Percentiles rank a stretch among this genome's conserved stretches.
Evolutionary conservation across 2,329 filamentous ascomycete species (phyloP).

Genomic region (Alternaria novae-zelandiae): DNA sequence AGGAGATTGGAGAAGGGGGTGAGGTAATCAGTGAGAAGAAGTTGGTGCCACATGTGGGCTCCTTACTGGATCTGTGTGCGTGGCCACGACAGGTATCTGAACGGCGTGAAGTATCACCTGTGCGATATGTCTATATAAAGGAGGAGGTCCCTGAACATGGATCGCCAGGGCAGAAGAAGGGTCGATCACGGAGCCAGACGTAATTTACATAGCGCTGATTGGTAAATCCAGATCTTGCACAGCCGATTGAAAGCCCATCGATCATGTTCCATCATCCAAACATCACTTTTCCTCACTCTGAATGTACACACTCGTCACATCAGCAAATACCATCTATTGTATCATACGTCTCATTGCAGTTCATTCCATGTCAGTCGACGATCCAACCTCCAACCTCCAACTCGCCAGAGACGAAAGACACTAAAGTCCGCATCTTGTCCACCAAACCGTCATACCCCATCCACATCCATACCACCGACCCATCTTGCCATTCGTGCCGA

Average conservation of each 20-base stretch:
- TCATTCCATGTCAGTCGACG: not conserved
- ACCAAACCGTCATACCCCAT: not conserved
- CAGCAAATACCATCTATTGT: not conserved
- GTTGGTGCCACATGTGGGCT: not conserved
- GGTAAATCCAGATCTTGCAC: fast-evolving
- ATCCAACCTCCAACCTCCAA: not conserved
- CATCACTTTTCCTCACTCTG: not conserved
- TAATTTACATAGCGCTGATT: not conserved
- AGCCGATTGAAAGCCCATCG: not conserved
- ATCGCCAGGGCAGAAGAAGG: not conserved
- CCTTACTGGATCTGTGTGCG: not conserved
- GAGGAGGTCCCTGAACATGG: not conserved
- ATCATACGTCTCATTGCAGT: not conserved
- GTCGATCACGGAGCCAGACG: fast-evolving
- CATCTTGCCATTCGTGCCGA: not conserved
- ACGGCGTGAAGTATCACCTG: not conserved
- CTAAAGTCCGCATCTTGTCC: not conserved
- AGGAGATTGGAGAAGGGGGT: not conserved
- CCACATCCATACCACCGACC: not conserved
- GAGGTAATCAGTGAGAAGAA: not conserved
- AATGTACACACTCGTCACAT: not conserved
- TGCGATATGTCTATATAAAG: not conserved
- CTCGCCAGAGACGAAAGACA: not conserved
- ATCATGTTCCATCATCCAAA: not conserved
- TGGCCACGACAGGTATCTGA: not conserved